These are phyloP conservation scores for Ajuga reptans DNA, from an alignment of 305 asterid genomes.

Conservation along the genomic window DNA sequence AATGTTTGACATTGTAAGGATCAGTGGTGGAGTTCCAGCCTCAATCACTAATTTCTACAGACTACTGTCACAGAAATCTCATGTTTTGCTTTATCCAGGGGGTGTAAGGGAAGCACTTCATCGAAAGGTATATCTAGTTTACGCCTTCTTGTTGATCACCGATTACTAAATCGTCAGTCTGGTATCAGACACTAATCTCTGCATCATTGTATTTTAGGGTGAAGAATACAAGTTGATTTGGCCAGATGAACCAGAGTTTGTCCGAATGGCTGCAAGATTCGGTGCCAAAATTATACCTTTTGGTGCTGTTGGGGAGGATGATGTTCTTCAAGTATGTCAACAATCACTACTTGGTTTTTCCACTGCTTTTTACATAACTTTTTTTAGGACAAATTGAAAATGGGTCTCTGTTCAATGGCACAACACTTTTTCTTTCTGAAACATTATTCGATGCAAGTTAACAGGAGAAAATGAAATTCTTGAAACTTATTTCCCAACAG, in stretches of 20 bases:
- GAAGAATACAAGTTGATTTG: conserved; percentile 48
- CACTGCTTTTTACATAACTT: too few species aligned
- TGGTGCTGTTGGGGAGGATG: conserved; percentile 56
- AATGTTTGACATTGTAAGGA: conserved; percentile 25
- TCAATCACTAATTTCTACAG: conserved; percentile 38
- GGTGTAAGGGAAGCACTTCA: conserved; percentile 35
- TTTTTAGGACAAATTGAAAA: too few species aligned
- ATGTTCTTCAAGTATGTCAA: conserved; percentile 32
- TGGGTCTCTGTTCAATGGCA: too few species aligned
- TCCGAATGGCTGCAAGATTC: conserved; percentile 52
- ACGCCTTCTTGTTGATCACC: too few species aligned
- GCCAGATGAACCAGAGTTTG: conserved; percentile 55
- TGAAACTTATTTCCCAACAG: too few species aligned
- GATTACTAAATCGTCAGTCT: too few species aligned
- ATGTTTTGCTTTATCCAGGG: conserved; percentile 46
- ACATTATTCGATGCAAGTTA: too few species aligned
- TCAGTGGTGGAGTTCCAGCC: conserved; percentile 41
- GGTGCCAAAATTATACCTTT: conserved; percentile 56
- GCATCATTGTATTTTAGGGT: not conserved
- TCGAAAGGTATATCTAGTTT: not conserved
- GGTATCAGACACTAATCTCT: too few species aligned
- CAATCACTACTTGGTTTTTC: not conserved
- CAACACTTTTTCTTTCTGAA: too few species aligned
- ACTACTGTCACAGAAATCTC: conserved; percentile 39
- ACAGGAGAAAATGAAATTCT: too few species aligned